Base-by-base conservation (phyloP, 2,329 filamentous ascomycete genomes). In the Akanthomyces dipterigenus region DNA sequence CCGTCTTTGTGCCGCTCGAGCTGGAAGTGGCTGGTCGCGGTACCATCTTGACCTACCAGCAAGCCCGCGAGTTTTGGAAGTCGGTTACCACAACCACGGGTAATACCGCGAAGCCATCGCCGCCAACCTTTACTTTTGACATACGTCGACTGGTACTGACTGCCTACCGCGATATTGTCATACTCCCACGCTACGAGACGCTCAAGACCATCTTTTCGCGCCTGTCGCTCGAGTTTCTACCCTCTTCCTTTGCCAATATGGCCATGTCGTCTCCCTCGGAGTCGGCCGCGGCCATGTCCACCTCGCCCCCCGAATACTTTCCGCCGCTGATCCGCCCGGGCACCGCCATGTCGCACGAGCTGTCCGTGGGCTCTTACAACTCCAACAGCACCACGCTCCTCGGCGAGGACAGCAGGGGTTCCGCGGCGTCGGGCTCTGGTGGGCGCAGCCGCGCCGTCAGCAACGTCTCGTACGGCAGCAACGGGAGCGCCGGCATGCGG, bases 31-130 rank as follows among this genome's bases (percentile, higher is more conserved):
- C 91, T 58, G 95, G 93, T 6, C 83, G 84, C 51, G 95, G 95
- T 18, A 80, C 85, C 0, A 83, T 98, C 60, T 88, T 98, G 83
- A 87, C 83, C 0, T 74, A 83, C 0, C 86, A 91, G 5, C 88
- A 96, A 73, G 89, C 93, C 5, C 86, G 87, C 45, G 93, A 98
- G 63, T 96, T 97, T 69, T 98, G 93, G 92, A 89, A 89, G 31
- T 87, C 87, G 7, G 81, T 90, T 20, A 79, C 88, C 49, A 75
- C 75, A 36, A 75, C 70, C 4, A 65, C 67, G 31, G 72, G 75
- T 58, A 72, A 71, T 36, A 63, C 70, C 20, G 66, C 67, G 55
- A 78, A 72, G 69, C 82, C 67, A 75, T 84, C 70, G 71, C 77
- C 79, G 0, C 77, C 77, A n/a, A 76, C 73, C 31, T 73, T 74